Evolutionary conservation across 257 asterid genomes (phyloP).

Genomic region (Forsythia viridissima): DNA sequence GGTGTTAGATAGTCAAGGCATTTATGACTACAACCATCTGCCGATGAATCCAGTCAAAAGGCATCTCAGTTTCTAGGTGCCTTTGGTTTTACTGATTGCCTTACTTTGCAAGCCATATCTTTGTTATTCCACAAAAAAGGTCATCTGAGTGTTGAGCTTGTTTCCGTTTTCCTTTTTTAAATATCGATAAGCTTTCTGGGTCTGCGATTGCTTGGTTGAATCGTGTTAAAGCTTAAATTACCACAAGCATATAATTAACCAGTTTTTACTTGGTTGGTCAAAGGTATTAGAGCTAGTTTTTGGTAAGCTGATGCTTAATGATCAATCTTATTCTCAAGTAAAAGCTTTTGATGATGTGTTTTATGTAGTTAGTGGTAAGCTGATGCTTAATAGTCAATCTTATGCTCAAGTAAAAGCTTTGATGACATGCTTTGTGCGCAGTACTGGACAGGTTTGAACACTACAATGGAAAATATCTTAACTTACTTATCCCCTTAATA

Average conservation of each 20-base stretch:
- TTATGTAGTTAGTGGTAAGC: not conserved
- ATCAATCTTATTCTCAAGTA: too few species aligned
- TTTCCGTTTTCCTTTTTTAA: not conserved
- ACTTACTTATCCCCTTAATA: not conserved
- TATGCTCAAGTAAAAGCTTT: not conserved
- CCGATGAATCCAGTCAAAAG: not conserved
- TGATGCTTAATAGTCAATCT: not conserved
- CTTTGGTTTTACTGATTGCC: not conserved
- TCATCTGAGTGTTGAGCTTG: not conserved
- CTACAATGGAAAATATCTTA: not conserved
- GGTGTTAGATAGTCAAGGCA: not conserved
- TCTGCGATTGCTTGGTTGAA: not conserved
- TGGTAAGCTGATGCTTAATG: too few species aligned
- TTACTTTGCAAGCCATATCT: not conserved
- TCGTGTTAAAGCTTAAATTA: too few species aligned
- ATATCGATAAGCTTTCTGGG: not conserved
- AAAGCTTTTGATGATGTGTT: too few species aligned
- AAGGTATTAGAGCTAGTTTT: too few species aligned
- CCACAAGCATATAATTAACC: too few species aligned
- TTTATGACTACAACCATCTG: not conserved
- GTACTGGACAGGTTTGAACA: not conserved
- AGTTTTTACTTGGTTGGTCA: too few species aligned
- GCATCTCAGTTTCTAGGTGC: not conserved
- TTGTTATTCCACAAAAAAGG: not conserved
- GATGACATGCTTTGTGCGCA: not conserved